Conservation (phyloP, 2,329 filamentous ascomycete genomes). For the Celoporthe dispersa region DNA sequence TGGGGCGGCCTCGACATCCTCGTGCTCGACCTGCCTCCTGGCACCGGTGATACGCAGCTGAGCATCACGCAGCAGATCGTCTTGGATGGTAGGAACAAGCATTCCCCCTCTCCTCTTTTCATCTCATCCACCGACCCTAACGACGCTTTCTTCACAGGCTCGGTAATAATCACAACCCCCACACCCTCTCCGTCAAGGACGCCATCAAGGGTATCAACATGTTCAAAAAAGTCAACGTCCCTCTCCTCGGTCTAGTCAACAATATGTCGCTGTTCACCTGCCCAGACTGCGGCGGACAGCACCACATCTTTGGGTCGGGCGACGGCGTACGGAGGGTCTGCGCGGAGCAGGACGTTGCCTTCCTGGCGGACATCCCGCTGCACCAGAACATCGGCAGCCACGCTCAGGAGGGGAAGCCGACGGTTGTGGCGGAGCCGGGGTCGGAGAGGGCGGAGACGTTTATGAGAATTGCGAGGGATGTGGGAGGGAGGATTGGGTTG, state of each 20-base stretch:
- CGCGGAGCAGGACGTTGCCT: constrained; percentile 71
- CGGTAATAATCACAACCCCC: constrained; percentile 88
- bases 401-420: constrained; percentile 85
- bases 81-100: constrained; percentile 69
- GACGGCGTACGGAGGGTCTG: constrained; percentile 72
- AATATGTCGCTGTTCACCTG: constrained; percentile 90
- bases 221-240: constrained; percentile 83
- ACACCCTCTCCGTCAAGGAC: constrained; percentile 90
- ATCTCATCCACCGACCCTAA: neutral
- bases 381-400: constrained; percentile 87
- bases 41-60: constrained; percentile 93
- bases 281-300: constrained; percentile 74
- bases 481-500: constrained; percentile 53
- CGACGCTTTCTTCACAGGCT: constrained; percentile 51
- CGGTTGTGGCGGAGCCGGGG: constrained; percentile 82
- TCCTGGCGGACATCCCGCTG: constrained; percentile 87
- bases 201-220: constrained; percentile 91
- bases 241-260: constrained; percentile 84
- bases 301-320: constrained; percentile 73
- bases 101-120: constrained; percentile 14
- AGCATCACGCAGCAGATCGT: constrained; percentile 95
- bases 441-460: constrained; percentile 76
- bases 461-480: constrained; percentile 65
- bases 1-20: constrained; percentile 90
- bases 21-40: constrained; percentile 88